Conservation (phyloP, 2,329 filamentous ascomycete genomes). For the Geosmithia putterillii region DNA sequence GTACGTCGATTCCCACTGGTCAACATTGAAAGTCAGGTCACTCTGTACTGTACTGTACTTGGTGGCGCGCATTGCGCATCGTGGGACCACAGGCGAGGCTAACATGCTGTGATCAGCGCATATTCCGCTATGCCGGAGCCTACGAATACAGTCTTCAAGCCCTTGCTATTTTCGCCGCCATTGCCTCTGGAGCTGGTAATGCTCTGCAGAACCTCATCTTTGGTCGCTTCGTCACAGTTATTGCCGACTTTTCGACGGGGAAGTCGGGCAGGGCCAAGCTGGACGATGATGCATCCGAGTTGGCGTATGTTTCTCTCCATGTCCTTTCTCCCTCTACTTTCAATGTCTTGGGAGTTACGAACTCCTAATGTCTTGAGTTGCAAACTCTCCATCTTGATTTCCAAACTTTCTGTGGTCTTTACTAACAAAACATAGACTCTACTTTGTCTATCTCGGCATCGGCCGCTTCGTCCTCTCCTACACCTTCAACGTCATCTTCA, state of each 20-base stretch:
- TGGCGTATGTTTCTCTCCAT: slow-evolving; percentile 13
- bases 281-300: slow-evolving; percentile 14
- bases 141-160: slow-evolving; percentile 9
- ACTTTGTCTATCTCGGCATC: slow-evolving; percentile 14
- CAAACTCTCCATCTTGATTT: not conserved
- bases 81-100: not conserved
- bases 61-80: too few relatives aligned
- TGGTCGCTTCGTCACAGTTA: slow-evolving; percentile 6
- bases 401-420: not conserved
- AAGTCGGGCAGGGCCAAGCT: slow-evolving; percentile 12
- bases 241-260: slow-evolving; percentile 18
- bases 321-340: slow-evolving; percentile 4
- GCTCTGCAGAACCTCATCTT: slow-evolving; percentile 4
- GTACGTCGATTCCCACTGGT: not conserved
- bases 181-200: slow-evolving; percentile 2
- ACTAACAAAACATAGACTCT: slow-evolving; percentile 4
- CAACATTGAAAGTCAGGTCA: not conserved
- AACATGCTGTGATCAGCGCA: slow-evolving; percentile 4
- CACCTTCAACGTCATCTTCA: slow-evolving; percentile 2
- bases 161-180: slow-evolving; percentile 8
- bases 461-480: slow-evolving; percentile 10
- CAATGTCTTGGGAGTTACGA: not conserved
- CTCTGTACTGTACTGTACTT: too few relatives aligned
- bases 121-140: slow-evolving; percentile 11
- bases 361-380: too few relatives aligned